Evolutionary conservation across 2,329 filamentous ascomycete species (phyloP).

Genomic region (Grosmannia serpens): DNA sequence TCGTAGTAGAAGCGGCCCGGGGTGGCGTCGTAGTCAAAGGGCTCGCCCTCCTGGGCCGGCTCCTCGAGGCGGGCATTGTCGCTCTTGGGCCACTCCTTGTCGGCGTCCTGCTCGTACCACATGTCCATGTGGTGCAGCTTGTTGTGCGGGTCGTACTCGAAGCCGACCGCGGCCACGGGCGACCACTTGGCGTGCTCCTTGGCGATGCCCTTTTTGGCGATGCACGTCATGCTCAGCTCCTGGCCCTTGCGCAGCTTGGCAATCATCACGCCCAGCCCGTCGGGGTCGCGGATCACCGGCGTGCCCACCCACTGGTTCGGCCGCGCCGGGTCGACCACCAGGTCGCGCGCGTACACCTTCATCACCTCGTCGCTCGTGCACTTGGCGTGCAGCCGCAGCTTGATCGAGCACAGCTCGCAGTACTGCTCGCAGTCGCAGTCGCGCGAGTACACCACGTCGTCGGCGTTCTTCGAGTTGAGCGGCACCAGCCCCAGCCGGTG

Average conservation of each 20-base stretch:
- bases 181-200: conserved; percentile 99
- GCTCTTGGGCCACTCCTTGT: conserved; percentile 78
- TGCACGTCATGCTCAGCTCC: conserved; percentile 79
- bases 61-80: conserved; percentile 73
- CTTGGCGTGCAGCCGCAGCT: conserved; percentile 71
- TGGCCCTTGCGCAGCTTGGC: conserved; percentile 84
- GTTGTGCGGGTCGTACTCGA: conserved; percentile 97
- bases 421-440: conserved; percentile 96
- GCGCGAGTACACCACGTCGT: conserved; percentile 73
- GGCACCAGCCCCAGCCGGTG: conserved; percentile 87
- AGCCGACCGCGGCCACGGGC: conserved; percentile 81
- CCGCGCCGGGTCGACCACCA: conserved; percentile 60
- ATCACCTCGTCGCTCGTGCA: conserved; percentile 81
- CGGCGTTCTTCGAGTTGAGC: conserved; percentile 71
- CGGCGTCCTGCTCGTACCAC: conserved; percentile 84
- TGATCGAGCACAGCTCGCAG: conserved; percentile 85
- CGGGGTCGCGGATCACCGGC: conserved; percentile 74
- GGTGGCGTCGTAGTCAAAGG: conserved; percentile 82
- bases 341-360: conserved; percentile 85
- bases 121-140: conserved; percentile 84
- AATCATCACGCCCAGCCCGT: conserved; percentile 72
- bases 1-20: conserved; percentile 86
- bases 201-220: conserved; percentile 96
- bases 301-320: conserved; percentile 65
- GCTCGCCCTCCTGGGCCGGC: conserved; percentile 66